A percentile compares a stretch with the other conserved stretches of the same genome.
Evolutionary conservation across 371 early-diverging fungal genomes (phyloP).

Genomic region (Circinella minor): DNA sequence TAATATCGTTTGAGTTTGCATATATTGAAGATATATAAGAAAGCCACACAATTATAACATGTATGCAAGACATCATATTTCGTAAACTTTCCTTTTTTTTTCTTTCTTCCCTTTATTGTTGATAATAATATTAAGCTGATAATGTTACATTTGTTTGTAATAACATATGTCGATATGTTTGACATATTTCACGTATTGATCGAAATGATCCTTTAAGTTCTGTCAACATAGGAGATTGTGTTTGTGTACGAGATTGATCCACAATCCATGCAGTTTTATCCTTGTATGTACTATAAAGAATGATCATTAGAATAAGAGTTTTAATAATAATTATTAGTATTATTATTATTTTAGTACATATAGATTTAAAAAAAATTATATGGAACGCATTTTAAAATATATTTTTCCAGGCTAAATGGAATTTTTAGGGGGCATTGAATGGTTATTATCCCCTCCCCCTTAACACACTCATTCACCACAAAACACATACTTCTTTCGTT

Average conservation of each 20-base stretch:
- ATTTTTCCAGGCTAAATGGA: background rate
- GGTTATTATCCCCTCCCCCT: too few species aligned
- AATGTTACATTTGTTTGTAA: conserved; percentile 28
- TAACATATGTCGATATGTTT: conserved; percentile 40
- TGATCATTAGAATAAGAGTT: too few species aligned
- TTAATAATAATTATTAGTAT: background rate
- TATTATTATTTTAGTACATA: too few species aligned
- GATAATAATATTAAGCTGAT: too few species aligned
- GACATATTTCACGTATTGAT: conserved; percentile 34
- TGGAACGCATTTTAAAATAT: too few species aligned
- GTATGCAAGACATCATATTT: background rate
- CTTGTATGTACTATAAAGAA: conserved; percentile 38
- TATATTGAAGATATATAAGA: background rate
- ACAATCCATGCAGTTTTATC: conserved; percentile 42
- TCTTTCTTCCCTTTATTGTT: background rate
- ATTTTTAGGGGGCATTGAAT: background rate
- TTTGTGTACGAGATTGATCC: conserved; percentile 41
- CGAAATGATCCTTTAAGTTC: conserved; percentile 34
- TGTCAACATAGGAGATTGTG: conserved; percentile 50
- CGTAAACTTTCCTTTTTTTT: background rate
- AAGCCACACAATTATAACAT: too few species aligned
- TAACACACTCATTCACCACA: too few species aligned
- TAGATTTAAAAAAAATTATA: background rate
- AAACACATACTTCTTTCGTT: too few species aligned
- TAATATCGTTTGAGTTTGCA: conserved; percentile 1